Evolutionary conservation across 345 rosid species (phyloP).

Genomic region (Garcia nutans): DNA sequence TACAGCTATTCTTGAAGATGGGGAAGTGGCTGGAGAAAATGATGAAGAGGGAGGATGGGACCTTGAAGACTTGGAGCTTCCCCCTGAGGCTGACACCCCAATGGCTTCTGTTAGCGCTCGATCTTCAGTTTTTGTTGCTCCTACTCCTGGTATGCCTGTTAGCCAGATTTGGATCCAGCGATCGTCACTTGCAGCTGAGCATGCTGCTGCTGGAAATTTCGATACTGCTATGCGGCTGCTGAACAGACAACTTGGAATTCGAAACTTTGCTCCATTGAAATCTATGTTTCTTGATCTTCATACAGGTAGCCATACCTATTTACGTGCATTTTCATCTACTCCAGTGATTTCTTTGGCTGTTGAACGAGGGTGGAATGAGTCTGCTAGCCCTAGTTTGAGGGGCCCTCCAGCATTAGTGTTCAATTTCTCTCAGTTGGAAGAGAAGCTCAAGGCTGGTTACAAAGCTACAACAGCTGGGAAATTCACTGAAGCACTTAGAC

Average conservation of each 20-base stretch:
- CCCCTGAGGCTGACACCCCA: conserved; percentile 82
- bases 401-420: conserved; percentile 78
- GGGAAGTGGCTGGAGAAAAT: conserved; percentile 62
- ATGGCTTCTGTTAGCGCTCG: conserved; percentile 54
- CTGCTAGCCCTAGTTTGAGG: conserved; percentile 79
- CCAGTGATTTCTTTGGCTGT: conserved; percentile 79
- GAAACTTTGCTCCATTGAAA: conserved; percentile 67
- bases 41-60: conserved; percentile 92
- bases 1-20: conserved; percentile 55
- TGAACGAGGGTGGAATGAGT: conserved; percentile 81
- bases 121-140: conserved; percentile 73
- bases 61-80: conserved; percentile 87
- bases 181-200: conserved; percentile 92
- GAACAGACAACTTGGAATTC: conserved; percentile 85
- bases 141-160: conserved; percentile 83
- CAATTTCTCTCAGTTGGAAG: conserved; percentile 81
- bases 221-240: conserved; percentile 93
- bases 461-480: conserved; percentile 83
- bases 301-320: conserved; percentile 73
- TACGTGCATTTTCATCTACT: conserved; percentile 74
- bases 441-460: conserved; percentile 88
- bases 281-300: conserved; percentile 73
- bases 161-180: conserved; percentile 86
- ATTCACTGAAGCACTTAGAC: conserved; percentile 69
- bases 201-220: conserved; percentile 86